phyloP scores from a whole-genome alignment of 1,284 basidiomycete genomes.

The Heterobasidion occidentale region DNA sequence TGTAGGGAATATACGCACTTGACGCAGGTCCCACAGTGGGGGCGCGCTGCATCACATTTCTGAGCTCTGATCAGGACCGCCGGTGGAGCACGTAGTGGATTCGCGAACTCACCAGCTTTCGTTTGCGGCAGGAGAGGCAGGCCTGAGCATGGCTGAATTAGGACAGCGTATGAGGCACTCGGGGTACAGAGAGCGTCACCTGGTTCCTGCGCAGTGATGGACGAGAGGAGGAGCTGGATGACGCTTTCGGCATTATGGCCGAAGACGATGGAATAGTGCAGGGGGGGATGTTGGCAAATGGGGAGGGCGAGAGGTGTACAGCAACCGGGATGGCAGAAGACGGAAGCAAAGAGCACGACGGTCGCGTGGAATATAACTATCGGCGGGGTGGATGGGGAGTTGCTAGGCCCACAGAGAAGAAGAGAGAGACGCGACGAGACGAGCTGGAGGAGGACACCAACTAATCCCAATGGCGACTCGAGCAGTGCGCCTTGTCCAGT shows the following conservation, averaged over 20 bases:
- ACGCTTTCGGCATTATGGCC: slow-evolving; percentile 55
- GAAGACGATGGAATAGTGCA: neutral
- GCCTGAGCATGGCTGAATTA: slow-evolving; percentile 35
- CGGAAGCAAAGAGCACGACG: neutral
- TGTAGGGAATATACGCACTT: slow-evolving; percentile 44
- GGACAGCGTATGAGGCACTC: slow-evolving; percentile 3
- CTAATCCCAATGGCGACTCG: too few relatives aligned
- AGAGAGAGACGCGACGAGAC: neutral
- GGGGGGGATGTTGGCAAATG: neutral
- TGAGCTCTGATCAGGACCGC: slow-evolving; percentile 18
- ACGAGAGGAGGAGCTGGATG: slow-evolving; percentile 30
- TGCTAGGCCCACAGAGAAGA: neutral
- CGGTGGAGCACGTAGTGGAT: slow-evolving; percentile 4
- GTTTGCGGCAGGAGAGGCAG: slow-evolving; percentile 70
- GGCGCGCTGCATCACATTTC: slow-evolving; percentile 80
- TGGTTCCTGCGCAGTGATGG: slow-evolving; percentile 74
- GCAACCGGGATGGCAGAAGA: neutral
- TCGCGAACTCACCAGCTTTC: slow-evolving; percentile 58
- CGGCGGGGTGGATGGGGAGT: neutral
- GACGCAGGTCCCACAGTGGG: slow-evolving; percentile 75
- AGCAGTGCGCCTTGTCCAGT: neutral
- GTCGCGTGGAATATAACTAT: neutral
- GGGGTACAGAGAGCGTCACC: slow-evolving; percentile 25
- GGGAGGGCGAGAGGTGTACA: neutral
- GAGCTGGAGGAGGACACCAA: too few relatives aligned